Evolutionary conservation across 179 eudicot species (phyloP), one percentile per base, ranked within the genome.

Genomic region (Heliamphora pulchella): DNA sequence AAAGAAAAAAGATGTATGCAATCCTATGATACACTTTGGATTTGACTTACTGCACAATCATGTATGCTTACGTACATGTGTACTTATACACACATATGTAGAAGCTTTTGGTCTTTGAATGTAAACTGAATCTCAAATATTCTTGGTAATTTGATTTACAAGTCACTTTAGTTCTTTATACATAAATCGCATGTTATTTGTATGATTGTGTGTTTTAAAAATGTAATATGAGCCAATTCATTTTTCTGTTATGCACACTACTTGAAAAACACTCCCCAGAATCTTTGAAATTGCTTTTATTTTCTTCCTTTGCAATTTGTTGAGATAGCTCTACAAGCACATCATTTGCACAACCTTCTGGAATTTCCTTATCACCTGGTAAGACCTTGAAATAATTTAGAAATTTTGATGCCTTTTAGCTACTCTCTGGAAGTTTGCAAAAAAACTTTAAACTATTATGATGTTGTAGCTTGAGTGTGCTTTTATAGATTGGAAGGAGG

Each of bases 311-410:
- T 67, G 39, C 47, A 77, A 13, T 72, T 46, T 79, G 62, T 81
- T 80, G 71, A 11, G 63, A 80, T 86, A 95, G 99, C 82, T 86
- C 98, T 76, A 80, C 81, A 78, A 91, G 86, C 89, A 95, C 99
- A 59, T 94, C 99, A 76, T 96, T 89, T 87, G 99, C 99, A 55
- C 99, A 96, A 81, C 99, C 99, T 84, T 96, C 99, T 80, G 99
- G 99, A 84, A 89, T 96, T 80, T 90, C 98, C 67, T 85, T 96
- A 81, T 92, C 99, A 31, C 87, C 91, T 69, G 98, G 98, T 92
- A 93, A 64, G 69, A 58, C 74, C 20, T 68, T 50, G 75, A 55
- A 59, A 59, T 59, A 47, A 39, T 59, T 68, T 79, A 9, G 54
- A 44, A 55, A 58, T 54, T 79, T n/a, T 10, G 43, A 31, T 76